phyloP scores from a whole-genome alignment of 1,284 basidiomycete species.

The Cryptococcus deneoformans region DNA sequence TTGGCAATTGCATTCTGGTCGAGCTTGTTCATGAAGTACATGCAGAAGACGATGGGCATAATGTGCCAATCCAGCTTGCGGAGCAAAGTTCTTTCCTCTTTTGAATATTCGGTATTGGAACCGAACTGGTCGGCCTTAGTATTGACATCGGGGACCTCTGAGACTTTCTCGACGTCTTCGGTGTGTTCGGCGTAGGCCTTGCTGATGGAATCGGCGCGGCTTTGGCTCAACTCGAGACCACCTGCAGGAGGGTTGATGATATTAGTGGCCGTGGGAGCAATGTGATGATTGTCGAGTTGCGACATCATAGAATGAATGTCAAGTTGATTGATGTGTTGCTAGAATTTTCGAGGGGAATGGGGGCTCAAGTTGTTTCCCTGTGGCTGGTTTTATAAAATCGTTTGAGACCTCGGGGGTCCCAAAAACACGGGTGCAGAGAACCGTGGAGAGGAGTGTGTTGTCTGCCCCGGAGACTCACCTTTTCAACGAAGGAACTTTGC shows the following conservation, averaged over 20 bases:
- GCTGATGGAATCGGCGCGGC: background rate
- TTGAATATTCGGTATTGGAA: slow-evolving; percentile 2
- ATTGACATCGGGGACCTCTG: background rate
- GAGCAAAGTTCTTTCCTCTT: slow-evolving; percentile 7
- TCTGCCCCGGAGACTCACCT: no score
- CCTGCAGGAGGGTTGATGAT: background rate
- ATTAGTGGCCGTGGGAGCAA: background rate
- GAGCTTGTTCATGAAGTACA: slow-evolving; percentile 31
- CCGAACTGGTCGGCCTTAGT: slow-evolving; percentile 6
- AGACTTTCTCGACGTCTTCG: background rate
- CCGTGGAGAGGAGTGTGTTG: no score
- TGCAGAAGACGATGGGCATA: slow-evolving; percentile 18
- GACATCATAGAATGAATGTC: no score
- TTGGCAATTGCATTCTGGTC: slow-evolving; percentile 28
- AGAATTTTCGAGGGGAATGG: no score
- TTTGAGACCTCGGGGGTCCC: no score
- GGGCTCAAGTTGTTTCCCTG: no score
- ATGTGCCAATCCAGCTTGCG: slow-evolving; percentile 13
- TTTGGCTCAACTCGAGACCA: background rate
- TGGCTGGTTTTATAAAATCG: no score
- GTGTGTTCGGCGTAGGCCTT: slow-evolving; percentile 6
- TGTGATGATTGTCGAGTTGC: background rate
- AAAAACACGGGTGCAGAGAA: no score
- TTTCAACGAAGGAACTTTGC: no score
- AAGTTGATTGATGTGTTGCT: no score